Percentiles rank a stretch among this genome's conserved stretches.
Conservation (phyloP, 2,329 filamentous ascomycete genomes). For the Colletotrichum tabaci region DNA sequence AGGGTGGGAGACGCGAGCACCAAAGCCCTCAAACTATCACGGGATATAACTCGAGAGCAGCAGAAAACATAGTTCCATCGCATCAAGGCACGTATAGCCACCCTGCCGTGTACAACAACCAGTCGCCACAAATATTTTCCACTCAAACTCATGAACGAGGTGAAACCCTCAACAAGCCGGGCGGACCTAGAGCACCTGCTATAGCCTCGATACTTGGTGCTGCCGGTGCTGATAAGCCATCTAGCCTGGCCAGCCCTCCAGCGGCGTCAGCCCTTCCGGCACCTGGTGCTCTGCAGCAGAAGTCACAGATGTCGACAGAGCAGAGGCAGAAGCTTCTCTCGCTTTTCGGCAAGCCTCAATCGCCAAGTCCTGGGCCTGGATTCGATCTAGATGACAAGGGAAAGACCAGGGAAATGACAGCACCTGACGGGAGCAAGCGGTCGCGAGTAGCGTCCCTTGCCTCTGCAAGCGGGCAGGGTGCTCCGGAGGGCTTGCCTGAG, state of each 20-base stretch:
- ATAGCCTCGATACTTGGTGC: constrained; percentile 17
- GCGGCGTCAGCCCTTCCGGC: constrained; percentile 48
- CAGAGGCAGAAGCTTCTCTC: constrained; percentile 69
- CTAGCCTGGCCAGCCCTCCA: constrained; percentile 47
- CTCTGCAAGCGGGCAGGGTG: constrained; percentile 55
- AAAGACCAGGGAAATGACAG: constrained; percentile 51
- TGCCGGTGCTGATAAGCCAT: constrained; percentile 36
- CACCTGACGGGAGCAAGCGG: constrained; percentile 46
- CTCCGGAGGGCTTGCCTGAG: constrained; percentile 44
- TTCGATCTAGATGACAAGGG: constrained; percentile 44
- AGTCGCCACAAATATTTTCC: constrained; percentile 22
- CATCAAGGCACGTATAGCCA: constrained; percentile 20
- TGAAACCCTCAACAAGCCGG: constrained; percentile 15
- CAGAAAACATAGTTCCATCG: constrained; percentile 18
- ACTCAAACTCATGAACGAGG: constrained; percentile 26
- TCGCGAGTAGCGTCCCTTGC: constrained; percentile 62
- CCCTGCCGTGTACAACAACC: neutral
- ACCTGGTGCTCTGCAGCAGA: constrained; percentile 49
- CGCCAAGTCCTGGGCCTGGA: constrained; percentile 39
- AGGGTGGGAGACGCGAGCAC: constrained; percentile 7
- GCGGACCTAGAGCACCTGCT: constrained; percentile 20
- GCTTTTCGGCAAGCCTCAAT: constrained; percentile 70
- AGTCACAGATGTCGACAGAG: constrained; percentile 56
- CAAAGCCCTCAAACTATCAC: constrained; percentile 11
- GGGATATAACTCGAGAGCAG: constrained; percentile 14